Conservation (phyloP, 768 basidiomycete genomes). For the Suillus lakei region DNA sequence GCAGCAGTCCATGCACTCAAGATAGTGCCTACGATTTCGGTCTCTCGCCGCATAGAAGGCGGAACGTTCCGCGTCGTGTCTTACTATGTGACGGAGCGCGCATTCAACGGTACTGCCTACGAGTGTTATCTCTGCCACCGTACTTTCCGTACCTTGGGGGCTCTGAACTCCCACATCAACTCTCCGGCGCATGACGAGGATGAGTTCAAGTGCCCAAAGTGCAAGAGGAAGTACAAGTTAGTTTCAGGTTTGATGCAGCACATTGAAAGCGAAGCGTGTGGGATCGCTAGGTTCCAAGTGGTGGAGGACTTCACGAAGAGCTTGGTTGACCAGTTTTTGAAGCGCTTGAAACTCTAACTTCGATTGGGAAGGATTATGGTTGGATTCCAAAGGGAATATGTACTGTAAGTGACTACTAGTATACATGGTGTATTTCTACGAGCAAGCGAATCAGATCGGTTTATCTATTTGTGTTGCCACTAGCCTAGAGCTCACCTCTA, state of each 20-base stretch:
- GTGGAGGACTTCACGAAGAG: neutral
- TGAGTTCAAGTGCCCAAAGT: slow-evolving; percentile 52
- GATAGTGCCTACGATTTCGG: slow-evolving; percentile 41
- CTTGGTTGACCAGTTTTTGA: neutral
- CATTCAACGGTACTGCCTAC: slow-evolving; percentile 47
- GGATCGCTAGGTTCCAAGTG: slow-evolving; percentile 1
- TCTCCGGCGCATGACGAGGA: slow-evolving; percentile 42
- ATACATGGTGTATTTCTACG: neutral
- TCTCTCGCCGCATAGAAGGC: slow-evolving; percentile 34
- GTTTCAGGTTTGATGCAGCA: slow-evolving; percentile 50
- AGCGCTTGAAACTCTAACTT: slow-evolving; percentile 2
- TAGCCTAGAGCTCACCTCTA: neutral
- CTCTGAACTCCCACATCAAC: slow-evolving; percentile 31
- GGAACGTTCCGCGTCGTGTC: slow-evolving; percentile 17
- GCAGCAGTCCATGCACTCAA: slow-evolving; percentile 36
- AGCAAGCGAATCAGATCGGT: neutral
- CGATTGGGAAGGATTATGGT: neutral
- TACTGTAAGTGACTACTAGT: neutral
- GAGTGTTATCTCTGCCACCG: slow-evolving; percentile 47
- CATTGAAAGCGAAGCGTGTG: slow-evolving; percentile 12
- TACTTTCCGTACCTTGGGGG: slow-evolving; percentile 33
- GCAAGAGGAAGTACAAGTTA: slow-evolving; percentile 38
- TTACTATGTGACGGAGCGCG: slow-evolving; percentile 38
- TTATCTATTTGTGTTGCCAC: neutral
- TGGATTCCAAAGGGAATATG: neutral